Conservation (phyloP, 208 protist species). For the Leptomonas seymouri region DNA sequence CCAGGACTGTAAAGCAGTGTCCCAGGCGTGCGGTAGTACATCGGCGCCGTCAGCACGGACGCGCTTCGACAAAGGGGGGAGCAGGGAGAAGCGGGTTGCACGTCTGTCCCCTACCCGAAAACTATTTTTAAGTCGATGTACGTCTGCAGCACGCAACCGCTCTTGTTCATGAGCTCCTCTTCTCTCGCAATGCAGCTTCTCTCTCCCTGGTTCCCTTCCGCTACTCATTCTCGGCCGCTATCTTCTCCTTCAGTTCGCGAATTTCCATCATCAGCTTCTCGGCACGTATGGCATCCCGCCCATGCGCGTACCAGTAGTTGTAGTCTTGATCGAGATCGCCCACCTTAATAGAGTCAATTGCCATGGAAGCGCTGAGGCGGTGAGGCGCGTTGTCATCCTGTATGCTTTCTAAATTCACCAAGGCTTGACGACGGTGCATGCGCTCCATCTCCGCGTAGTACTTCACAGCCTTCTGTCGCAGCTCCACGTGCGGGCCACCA, state of each 20-base stretch:
- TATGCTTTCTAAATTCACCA: conserved; percentile 73
- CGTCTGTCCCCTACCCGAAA: too few species aligned
- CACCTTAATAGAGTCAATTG: conserved; percentile 52
- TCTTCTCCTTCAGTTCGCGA: conserved; percentile 74
- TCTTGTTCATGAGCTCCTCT: too few species aligned
- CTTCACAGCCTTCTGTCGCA: conserved; percentile 76
- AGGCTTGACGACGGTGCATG: conserved; percentile 85
- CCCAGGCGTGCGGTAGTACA: too few species aligned
- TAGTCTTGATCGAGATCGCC: conserved; percentile 78
- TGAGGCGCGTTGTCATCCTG: conserved; percentile 73
- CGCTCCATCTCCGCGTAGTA: conserved; percentile 91
- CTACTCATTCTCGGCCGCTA: conserved; percentile 22
- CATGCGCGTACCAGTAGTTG: conserved; percentile 89
- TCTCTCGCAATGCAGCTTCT: too few species aligned
- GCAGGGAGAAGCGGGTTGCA: too few species aligned
- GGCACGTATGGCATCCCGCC: conserved; percentile 79
- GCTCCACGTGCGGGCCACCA: conserved; percentile 70
- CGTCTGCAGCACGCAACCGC: too few species aligned
- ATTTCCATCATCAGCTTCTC: conserved; percentile 88
- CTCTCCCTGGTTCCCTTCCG: neutral
- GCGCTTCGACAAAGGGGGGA: too few species aligned
- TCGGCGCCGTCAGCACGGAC: too few species aligned
- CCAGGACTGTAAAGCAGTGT: too few species aligned
- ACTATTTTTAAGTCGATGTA: too few species aligned
- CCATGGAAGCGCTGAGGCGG: conserved; percentile 51